Conservation (phyloP, 2,329 filamentous ascomycete genomes). For the Calcarisporium arbuscula region DNA sequence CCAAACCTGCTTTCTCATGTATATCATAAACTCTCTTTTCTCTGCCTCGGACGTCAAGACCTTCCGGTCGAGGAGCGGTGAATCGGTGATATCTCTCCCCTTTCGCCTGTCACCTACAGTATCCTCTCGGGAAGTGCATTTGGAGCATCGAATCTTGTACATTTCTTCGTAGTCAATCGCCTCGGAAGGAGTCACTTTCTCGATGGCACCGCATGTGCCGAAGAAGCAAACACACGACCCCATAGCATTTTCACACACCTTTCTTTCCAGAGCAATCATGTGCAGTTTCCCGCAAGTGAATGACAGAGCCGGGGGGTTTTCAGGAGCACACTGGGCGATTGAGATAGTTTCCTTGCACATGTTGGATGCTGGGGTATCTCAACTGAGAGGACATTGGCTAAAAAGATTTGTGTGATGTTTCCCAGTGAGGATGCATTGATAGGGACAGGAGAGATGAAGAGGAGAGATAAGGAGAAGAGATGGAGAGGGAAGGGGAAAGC, state of each 20-base stretch:
- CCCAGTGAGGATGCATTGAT: no score
- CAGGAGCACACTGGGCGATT: constrained; percentile 16
- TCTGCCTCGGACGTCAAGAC: not conserved
- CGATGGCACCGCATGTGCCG: constrained; percentile 16
- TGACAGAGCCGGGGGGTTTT: not conserved
- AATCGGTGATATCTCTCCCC: constrained; percentile 11
- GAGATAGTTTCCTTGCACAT: constrained; percentile 18
- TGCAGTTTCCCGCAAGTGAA: constrained; percentile 19
- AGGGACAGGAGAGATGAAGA: no score
- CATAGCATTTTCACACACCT: constrained; percentile 10
- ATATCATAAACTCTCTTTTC: not conserved
- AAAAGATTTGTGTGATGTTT: no score
- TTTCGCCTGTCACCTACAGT: constrained; percentile 8
- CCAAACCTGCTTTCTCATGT: no score
- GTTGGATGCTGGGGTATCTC: no score
- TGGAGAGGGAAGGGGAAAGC: no score
- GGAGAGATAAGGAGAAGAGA: no score
- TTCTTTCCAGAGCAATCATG: constrained; percentile 11
- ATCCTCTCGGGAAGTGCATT: constrained; percentile 14
- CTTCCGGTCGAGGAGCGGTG: constrained; percentile 6
- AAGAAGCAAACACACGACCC: constrained; percentile 17
- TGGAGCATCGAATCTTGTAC: constrained; percentile 9
- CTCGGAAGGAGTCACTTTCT: not conserved
- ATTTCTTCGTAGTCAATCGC: constrained; percentile 8
- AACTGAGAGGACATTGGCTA: no score